A percentile compares a stretch with the other conserved stretches of the same genome.
phyloP scores from a whole-genome alignment of 2,329 filamentous ascomycete genomes.

The Cercospora zeina region DNA sequence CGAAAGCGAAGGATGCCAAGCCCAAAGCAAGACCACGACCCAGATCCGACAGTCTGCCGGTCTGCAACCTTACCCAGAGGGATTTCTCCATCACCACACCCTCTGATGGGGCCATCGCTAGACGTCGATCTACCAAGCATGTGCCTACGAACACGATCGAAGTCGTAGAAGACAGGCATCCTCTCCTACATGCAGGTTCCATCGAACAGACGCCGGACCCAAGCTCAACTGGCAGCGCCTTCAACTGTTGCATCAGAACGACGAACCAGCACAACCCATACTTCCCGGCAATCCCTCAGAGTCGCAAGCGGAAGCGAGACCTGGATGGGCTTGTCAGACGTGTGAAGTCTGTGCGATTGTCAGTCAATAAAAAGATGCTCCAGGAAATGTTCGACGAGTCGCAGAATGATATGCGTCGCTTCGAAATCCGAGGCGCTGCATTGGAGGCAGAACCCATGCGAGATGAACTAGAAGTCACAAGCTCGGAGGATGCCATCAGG shows the following conservation, averaged over 20 bases:
- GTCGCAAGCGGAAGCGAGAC: constrained; percentile 12
- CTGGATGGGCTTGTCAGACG: constrained; percentile 7
- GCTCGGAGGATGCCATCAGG: constrained; percentile 14
- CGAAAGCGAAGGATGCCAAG: background rate
- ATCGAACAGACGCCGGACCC: background rate
- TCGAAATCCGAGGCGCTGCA: constrained; percentile 10
- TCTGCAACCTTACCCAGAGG: constrained; percentile 17
- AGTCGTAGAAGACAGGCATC: background rate
- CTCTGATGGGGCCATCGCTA: constrained; percentile 15
- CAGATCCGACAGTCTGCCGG: background rate
- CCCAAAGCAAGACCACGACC: constrained; percentile 1
- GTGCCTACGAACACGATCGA: background rate
- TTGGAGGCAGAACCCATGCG: constrained; percentile 7
- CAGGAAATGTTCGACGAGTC: constrained; percentile 18
- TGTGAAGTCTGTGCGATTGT: constrained; percentile 16
- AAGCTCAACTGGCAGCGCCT: background rate
- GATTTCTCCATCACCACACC: constrained; percentile 14
- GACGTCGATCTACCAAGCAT: constrained; percentile 12
- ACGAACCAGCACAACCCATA: constrained; percentile 12
- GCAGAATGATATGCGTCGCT: constrained; percentile 18
- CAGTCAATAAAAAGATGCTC: constrained; percentile 17
- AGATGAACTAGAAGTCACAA: background rate
- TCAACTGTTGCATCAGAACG: background rate
- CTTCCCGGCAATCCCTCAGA: background rate
- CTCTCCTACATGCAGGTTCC: background rate